Evolutionary conservation across 2,329 filamentous ascomycete genomes (phyloP).

Genomic region (Alternaria viburni): DNA sequence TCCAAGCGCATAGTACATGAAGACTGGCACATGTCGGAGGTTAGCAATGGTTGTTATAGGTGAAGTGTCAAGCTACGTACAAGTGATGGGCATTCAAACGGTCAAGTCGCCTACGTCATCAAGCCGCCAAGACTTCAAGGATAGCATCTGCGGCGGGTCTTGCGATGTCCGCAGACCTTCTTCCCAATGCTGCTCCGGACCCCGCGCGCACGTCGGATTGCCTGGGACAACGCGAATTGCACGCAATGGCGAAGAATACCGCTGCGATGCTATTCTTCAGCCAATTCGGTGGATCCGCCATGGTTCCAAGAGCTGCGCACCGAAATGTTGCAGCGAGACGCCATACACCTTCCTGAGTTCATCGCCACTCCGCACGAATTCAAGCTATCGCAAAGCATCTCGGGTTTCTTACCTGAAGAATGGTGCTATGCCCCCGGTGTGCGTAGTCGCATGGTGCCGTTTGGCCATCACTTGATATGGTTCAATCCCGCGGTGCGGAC

Average conservation of each 20-base stretch:
- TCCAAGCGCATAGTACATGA: neutral
- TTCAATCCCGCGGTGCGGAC: slow-evolving; percentile 75
- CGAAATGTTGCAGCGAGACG: slow-evolving; percentile 55
- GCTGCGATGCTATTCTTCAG: slow-evolving; percentile 22
- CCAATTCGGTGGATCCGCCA: slow-evolving; percentile 11
- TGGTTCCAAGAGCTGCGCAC: slow-evolving; percentile 38
- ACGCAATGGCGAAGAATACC: slow-evolving; percentile 21
- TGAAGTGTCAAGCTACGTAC: neutral
- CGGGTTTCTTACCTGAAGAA: slow-evolving; percentile 25
- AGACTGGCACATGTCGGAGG: neutral
- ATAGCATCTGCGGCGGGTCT: neutral
- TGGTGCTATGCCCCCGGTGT: slow-evolving; percentile 9
- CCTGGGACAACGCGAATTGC: slow-evolving; percentile 12
- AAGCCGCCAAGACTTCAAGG: slow-evolving; percentile 7
- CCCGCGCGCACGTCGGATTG: slow-evolving; percentile 18
- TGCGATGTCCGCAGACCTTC: neutral
- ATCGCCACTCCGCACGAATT: slow-evolving; percentile 65
- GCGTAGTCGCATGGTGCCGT: slow-evolving; percentile 54
- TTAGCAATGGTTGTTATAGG: neutral
- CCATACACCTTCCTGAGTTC: slow-evolving; percentile 61
- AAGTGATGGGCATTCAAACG: neutral
- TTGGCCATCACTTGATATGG: slow-evolving; percentile 83
- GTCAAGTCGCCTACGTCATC: slow-evolving; percentile 5
- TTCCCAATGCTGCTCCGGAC: slow-evolving; percentile 27
- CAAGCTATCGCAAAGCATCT: slow-evolving; percentile 63